Base-by-base conservation (phyloP, 192 early-diverging fungal species). In the Podila minutissima region DNA sequence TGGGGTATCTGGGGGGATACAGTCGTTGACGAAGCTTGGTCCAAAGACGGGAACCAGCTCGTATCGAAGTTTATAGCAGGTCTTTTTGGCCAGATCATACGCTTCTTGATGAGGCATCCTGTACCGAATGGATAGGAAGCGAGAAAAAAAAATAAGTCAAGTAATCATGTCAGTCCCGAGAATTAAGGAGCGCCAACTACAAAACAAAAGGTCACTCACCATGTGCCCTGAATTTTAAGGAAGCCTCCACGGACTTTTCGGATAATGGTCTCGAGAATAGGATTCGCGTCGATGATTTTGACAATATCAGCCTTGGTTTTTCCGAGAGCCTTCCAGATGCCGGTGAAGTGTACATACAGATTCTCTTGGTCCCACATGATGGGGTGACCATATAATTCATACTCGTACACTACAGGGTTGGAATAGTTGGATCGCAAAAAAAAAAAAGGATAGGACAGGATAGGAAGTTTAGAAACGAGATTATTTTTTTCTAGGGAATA, bases 341-440 rank as follows among this genome's bases (percentile, higher is more conserved):
- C 89, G 11, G 88, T 89, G 29, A 88, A 90, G 68, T 89, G 86
- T 35, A 90, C 89, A 64, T 89, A 90, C 7, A 86, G 83, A 41
- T 85, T 86, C 69, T 90, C 88, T 78, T 87, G 81, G 71, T 90
- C 89, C 89, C 89, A 90, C 89, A 90, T 90, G 35, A 90, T 88
- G 35, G 89, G 88, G 57, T 87, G 86, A 11, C 83, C 77, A 59
- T 89, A 88, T 59, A 89, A 81, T 38, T 75, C 83, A 73, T 88
- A 90, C 78, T 90, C 89, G 69, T 86, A 90, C 0, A 90, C 87
- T 89, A 62, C 35, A 49, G 32, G 11, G 37, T 35, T 63, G 59
- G 65, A 59, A 28, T 32, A 66, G 10, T 20, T 22, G 19, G 12
- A 37, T 5, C 24, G 20, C 12, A 22, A 37, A 64, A 13, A 22